phyloP scores from a whole-genome alignment of 768 basidiomycete species.

The Strobilomyces confusus region DNA sequence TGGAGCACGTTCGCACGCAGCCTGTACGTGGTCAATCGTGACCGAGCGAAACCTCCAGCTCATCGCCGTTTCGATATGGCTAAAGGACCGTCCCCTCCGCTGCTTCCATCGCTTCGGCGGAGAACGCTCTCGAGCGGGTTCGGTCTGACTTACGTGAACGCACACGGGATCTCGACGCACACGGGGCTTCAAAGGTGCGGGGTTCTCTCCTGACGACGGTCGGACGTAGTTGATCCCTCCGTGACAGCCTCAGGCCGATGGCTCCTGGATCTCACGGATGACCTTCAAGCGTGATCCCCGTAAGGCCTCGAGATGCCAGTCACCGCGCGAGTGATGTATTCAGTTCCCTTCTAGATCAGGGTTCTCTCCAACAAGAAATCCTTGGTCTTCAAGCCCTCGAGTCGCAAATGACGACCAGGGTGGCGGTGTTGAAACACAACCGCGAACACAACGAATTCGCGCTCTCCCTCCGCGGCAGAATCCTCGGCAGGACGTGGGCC shows the following conservation, averaged over 20 bases:
- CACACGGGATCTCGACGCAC: slow-evolving; percentile 24
- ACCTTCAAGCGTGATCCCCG: slow-evolving; percentile 31
- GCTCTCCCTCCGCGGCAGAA: slow-evolving; percentile 50
- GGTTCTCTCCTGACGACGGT: not conserved
- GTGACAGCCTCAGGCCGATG: slow-evolving; percentile 22
- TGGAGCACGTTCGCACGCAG: no score
- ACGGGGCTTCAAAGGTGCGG: slow-evolving; percentile 24
- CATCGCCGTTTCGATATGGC: slow-evolving; percentile 4
- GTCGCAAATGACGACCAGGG: slow-evolving; percentile 58
- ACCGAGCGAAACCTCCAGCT: slow-evolving; percentile 2
- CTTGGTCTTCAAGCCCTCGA: slow-evolving; percentile 64
- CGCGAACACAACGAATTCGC: slow-evolving; percentile 48
- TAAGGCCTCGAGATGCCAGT: slow-evolving; percentile 16
- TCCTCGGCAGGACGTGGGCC: slow-evolving; percentile 54
- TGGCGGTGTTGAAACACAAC: slow-evolving; percentile 47
- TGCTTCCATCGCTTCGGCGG: slow-evolving; percentile 43
- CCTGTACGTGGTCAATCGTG: no score
- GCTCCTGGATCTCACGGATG: slow-evolving; percentile 28
- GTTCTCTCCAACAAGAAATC: slow-evolving; percentile 49
- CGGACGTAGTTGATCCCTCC: slow-evolving; percentile 7
- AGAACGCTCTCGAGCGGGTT: slow-evolving; percentile 56
- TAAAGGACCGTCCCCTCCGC: slow-evolving; percentile 22
- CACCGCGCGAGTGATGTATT: not conserved
- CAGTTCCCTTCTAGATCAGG: slow-evolving; percentile 29
- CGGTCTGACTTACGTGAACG: slow-evolving; percentile 51